Conservation (phyloP, 495 filamentous ascomycete genomes). For the Tuber brumale region DNA sequence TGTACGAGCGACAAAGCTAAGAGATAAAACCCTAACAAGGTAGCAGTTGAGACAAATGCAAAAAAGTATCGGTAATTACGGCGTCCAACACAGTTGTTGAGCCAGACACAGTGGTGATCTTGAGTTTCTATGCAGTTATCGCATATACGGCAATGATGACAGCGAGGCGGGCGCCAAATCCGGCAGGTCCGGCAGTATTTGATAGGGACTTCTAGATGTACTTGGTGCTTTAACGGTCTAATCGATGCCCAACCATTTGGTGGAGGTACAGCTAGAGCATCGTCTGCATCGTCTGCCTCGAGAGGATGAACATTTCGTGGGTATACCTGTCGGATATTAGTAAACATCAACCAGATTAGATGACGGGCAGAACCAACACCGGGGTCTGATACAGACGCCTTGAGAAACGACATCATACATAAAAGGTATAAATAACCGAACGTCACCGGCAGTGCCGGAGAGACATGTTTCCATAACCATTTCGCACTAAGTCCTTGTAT, state of each 20-base stretch:
- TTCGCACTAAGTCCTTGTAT: constrained; percentile 52
- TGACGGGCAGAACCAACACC: constrained; percentile 58
- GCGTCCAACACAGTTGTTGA: constrained; percentile 96
- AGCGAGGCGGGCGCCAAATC: constrained; percentile 91
- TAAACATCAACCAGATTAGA: constrained; percentile 8
- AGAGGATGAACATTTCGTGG: constrained; percentile 51
- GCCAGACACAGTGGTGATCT: constrained; percentile 98
- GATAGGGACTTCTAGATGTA: constrained; percentile 82
- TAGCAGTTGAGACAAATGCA: constrained; percentile 69
- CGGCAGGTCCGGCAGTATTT: constrained; percentile 97
- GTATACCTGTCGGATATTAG: constrained; percentile 38
- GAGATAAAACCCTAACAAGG: constrained; percentile 69
- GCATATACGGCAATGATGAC: constrained; percentile 92
- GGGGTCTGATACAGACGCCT: constrained; percentile 84
- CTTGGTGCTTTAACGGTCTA: constrained; percentile 58
- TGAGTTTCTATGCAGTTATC: constrained; percentile 97
- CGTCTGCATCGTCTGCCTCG: constrained; percentile 56
- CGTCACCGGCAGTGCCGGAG: constrained; percentile 81
- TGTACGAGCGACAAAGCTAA: constrained; percentile 71
- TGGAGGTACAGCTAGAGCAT: constrained; percentile 73
- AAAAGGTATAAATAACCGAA: constrained; percentile 87
- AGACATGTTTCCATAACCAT: constrained; percentile 85
- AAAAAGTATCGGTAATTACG: constrained; percentile 99
- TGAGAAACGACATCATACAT: constrained; percentile 85
- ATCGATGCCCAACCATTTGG: constrained; percentile 88